phyloP scores from a whole-genome alignment of 2,329 filamentous ascomycete species.

The Phyllosticta paracitricarpa region DNA sequence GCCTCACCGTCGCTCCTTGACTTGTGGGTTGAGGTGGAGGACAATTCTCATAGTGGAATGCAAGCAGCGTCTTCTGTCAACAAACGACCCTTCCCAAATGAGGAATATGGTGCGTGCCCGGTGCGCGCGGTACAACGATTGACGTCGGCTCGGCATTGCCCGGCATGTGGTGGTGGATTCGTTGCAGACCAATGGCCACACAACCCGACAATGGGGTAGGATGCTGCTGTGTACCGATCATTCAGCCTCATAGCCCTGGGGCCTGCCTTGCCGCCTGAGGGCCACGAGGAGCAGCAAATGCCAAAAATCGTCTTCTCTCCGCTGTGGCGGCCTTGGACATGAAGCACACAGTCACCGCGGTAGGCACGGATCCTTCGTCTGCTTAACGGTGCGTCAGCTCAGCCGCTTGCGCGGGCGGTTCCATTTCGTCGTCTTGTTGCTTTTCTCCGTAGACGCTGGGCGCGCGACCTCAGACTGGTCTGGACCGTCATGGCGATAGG shows the following conservation, averaged over 20 bases:
- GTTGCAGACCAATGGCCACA: neutral
- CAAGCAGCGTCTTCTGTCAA: neutral
- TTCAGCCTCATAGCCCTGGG: neutral
- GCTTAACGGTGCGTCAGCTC: neutral
- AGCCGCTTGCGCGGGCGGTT: neutral
- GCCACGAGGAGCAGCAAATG: neutral
- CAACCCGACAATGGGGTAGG: neutral
- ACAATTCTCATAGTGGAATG: neutral
- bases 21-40: neutral
- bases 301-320: neutral
- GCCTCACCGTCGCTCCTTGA: neutral
- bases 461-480: neutral
- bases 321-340: neutral
- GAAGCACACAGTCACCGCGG: neutral
- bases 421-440: neutral
- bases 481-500: neutral
- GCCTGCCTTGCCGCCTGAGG: neutral
- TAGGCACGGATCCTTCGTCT: neutral
- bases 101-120: neutral
- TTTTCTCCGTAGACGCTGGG: neutral
- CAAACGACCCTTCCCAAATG: neutral
- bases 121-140: neutral
- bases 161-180: neutral
- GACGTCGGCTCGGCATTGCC: neutral
- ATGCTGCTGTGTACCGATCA: neutral